Evolutionary conservation across 2,329 filamentous ascomycete genomes (phyloP).

Genomic region (Trichoderma sp.): DNA sequence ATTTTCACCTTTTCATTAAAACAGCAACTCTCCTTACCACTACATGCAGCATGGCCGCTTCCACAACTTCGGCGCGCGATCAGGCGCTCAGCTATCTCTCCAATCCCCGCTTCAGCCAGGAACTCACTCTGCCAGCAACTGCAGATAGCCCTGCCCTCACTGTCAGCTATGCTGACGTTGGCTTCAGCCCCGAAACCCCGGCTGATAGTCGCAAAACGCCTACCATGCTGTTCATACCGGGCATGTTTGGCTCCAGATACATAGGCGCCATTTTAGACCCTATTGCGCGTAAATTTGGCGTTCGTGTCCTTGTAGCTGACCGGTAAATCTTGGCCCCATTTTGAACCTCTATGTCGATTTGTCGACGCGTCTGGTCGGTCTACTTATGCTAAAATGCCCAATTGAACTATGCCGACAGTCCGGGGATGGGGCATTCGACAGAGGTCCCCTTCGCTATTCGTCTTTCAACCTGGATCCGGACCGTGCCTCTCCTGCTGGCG

Average conservation of each 20-base stretch:
- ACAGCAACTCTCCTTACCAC: background rate
- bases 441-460: background rate
- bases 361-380: too few relatives aligned
- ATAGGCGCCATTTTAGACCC: background rate
- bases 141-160: background rate
- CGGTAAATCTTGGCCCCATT: background rate
- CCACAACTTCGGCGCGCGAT: background rate
- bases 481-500: background rate
- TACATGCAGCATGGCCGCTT: background rate
- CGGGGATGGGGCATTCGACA: constrained; percentile 6
- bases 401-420: background rate
- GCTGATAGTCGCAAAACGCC: background rate
- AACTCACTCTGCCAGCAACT: background rate
- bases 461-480: background rate
- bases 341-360: too few relatives aligned
- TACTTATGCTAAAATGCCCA: background rate
- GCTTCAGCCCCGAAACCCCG: background rate
- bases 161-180: constrained; percentile 9
- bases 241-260: constrained; percentile 18
- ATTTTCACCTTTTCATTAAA: background rate
- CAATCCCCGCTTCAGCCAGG: background rate
- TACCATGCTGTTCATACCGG: constrained; percentile 8
- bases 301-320: constrained; percentile 2
- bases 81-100: constrained; percentile 5
- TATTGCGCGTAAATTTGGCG: background rate